Percentiles rank a stretch among this genome's conserved stretches.
Evolutionary conservation across 2,329 filamentous ascomycete genomes (phyloP).

Genomic region (Ceratocystis diversiconidia): DNA sequence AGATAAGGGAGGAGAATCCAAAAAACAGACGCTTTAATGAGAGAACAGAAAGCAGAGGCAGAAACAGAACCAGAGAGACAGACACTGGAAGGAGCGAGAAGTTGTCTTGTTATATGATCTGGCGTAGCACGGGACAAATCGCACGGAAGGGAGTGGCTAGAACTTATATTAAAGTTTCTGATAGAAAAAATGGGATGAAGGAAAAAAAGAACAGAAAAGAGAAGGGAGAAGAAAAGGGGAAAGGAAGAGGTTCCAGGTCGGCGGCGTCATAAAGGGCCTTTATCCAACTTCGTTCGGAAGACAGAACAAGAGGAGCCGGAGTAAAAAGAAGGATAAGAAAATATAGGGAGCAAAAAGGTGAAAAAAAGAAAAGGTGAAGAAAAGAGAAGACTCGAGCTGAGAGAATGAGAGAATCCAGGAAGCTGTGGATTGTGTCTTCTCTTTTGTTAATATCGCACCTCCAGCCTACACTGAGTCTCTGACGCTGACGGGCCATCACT

Average conservation of each 20-base stretch:
- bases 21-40: background rate
- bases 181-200: background rate
- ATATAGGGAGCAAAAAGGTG: background rate
- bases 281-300: background rate
- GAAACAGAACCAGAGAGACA: background rate
- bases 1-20: background rate
- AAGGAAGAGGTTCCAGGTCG: background rate
- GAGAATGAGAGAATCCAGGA: background rate
- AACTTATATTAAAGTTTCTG: conserved; percentile 13
- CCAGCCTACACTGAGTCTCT: too few relatives aligned
- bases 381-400: background rate
- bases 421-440: background rate
- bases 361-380: background rate
- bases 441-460: background rate
- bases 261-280: background rate
- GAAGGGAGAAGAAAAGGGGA: background rate
- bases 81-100: conserved; percentile 6
- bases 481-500: too few relatives aligned
- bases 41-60: background rate
- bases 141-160: conserved; percentile 7
- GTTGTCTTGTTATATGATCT: background rate
- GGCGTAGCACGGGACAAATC: background rate
- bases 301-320: background rate
- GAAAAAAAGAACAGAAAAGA: background rate
- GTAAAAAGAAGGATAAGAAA: background rate